Percentiles rank a stretch among this genome's conserved stretches.
These are phyloP conservation scores for Boletus bicolor DNA, from an alignment of 768 basidiomycete genomes.

Conservation along the genomic window DNA sequence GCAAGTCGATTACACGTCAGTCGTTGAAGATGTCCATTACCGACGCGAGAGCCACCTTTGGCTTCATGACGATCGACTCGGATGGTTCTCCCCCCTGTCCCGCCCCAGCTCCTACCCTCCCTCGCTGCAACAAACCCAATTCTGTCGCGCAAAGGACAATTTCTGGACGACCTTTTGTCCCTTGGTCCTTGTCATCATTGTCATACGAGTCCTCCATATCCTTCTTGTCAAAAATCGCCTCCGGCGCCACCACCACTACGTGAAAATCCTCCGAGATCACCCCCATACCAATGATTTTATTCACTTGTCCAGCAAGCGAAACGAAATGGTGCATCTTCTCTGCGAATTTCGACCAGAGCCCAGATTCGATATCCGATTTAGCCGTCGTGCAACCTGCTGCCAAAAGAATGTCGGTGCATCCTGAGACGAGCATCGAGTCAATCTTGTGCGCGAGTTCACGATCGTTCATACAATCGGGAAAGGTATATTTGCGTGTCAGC, in stretches of 20 bases:
- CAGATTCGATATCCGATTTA: conserved; percentile 31
- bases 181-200: conserved; percentile 10
- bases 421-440: conserved; percentile 10
- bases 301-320: conserved; percentile 43
- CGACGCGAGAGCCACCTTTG: conserved; percentile 34
- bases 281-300: conserved; percentile 28
- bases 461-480: conserved; percentile 12
- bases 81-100: conserved; percentile 13
- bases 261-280: conserved; percentile 28
- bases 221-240: conserved; percentile 7
- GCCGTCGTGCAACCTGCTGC: conserved; percentile 23
- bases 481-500: conserved; percentile 29
- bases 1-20: neutral
- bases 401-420: conserved; percentile 27
- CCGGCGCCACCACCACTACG: conserved; percentile 16
- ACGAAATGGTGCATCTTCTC: conserved; percentile 41
- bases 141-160: conserved; percentile 35
- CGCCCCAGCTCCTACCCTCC: conserved; percentile 8
- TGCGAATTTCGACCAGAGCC: conserved; percentile 41
- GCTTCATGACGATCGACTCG: conserved; percentile 29
- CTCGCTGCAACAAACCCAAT: conserved; percentile 29
- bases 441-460: conserved; percentile 11
- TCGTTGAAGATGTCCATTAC: conserved; percentile 24
- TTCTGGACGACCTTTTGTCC: neutral
- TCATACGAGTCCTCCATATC: conserved; percentile 27